Conservation (phyloP, 75 land plant species). For the Pinus taeda region DNA sequence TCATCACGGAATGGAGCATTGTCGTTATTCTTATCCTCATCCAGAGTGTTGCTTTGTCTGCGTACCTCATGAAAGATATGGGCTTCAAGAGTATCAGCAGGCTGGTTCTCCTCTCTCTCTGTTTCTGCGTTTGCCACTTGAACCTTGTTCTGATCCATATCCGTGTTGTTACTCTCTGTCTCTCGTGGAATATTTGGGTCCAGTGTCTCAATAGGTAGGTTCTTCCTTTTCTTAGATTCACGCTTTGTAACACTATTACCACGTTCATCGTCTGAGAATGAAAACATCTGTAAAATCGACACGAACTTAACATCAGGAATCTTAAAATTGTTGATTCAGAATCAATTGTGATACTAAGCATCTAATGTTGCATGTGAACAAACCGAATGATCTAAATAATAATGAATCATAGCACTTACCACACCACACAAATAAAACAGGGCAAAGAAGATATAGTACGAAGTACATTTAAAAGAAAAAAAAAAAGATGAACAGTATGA, state of each 20-base stretch:
- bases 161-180: no score
- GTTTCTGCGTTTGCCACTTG: no score
- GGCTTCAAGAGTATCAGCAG: no score
- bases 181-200: background rate
- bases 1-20: background rate
- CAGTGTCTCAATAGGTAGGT: background rate
- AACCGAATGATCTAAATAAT: background rate
- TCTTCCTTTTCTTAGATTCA: background rate
- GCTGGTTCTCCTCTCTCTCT: no score
- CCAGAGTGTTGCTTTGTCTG: background rate
- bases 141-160: no score
- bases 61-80: background rate
- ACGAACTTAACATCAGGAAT: conserved; percentile 1
- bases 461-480: no score
- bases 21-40: background rate
- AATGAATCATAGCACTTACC: background rate
- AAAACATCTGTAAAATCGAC: background rate
- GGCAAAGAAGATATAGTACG: background rate
- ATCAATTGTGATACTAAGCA: background rate
- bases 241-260: background rate
- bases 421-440: background rate
- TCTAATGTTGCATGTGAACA: background rate
- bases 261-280: background rate
- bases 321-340: background rate
- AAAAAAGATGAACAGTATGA: background rate